Evolutionary conservation across 163 green algal species (phyloP).

Genomic region (Coccomyxa subellipsoidea): DNA sequence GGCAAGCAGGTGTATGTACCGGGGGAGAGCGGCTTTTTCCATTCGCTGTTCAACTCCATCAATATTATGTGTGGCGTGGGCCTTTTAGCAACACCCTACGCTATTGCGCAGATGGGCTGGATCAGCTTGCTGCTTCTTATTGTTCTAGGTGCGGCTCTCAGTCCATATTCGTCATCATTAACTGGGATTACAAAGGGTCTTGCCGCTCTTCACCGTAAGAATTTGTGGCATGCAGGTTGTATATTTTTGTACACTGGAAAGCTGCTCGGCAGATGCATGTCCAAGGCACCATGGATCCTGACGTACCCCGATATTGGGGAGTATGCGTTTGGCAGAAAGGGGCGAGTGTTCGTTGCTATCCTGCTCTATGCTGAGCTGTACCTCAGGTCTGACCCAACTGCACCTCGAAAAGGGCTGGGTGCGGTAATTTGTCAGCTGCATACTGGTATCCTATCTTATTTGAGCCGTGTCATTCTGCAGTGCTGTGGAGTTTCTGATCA

Average conservation of each 20-base stretch:
- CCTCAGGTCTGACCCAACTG: conserved; percentile 43
- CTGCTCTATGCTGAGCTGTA: conserved; percentile 68
- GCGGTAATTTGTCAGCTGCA: neutral
- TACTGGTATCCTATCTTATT: neutral
- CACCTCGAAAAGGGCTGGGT: neutral
- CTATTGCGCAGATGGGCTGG: conserved; percentile 26
- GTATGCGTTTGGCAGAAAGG: conserved; percentile 46
- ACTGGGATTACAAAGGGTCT: too few relatives aligned
- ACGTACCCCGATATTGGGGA: conserved; percentile 68
- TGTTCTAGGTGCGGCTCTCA: neutral
- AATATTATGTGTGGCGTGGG: conserved; percentile 43
- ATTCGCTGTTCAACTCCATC: conserved; percentile 46
- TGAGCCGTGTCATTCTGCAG: neutral
- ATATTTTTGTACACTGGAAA: conserved; percentile 48
- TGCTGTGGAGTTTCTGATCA: conserved; percentile 46
- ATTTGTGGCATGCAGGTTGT: neutral
- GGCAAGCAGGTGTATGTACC: neutral
- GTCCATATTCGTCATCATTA: too few relatives aligned
- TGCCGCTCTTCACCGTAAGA: neutral
- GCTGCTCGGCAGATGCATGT: conserved; percentile 27
- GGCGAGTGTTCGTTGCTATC: conserved; percentile 44
- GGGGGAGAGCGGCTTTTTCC: conserved; percentile 8
- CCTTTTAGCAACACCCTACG: conserved; percentile 42
- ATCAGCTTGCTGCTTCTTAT: neutral
- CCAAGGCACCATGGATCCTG: conserved; percentile 14